Percentiles rank a stretch among this genome's conserved stretches.
Evolutionary conservation across 1,284 basidiomycete genomes (phyloP).

Genomic region (Leucoagaricus sp.): DNA sequence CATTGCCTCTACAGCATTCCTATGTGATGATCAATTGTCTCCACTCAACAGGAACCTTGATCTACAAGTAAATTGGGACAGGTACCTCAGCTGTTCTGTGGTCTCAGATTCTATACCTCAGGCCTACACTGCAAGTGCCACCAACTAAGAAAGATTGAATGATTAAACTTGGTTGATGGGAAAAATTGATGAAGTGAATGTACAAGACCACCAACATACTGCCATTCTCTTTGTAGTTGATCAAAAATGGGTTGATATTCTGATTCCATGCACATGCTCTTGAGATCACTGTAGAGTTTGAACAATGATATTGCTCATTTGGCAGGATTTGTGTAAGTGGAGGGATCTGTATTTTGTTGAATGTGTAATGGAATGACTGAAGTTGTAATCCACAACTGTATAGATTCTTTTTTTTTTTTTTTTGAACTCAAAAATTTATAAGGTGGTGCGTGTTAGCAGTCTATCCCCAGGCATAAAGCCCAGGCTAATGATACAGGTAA

Average conservation of each 20-base stretch:
- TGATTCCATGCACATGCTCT: conserved; percentile 45
- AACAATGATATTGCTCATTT: conserved; percentile 49
- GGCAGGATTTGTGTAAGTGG: conserved; percentile 17
- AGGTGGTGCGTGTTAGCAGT: too few relatives aligned
- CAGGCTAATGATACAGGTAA: too few relatives aligned
- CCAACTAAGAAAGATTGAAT: conserved; percentile 35
- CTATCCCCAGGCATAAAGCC: too few relatives aligned
- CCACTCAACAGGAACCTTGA: too few relatives aligned
- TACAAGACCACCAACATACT: conserved; percentile 47
- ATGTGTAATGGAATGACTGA: conserved; percentile 42
- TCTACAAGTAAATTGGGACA: too few relatives aligned
- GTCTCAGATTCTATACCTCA: too few relatives aligned
- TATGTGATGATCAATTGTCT: too few relatives aligned
- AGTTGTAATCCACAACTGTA: too few relatives aligned
- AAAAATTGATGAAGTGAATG: conserved; percentile 17
- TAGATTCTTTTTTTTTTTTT: too few relatives aligned
- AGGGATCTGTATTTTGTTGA: conserved; percentile 35
- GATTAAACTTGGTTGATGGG: background rate
- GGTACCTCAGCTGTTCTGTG: too few relatives aligned
- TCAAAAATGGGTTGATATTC: conserved; percentile 49
- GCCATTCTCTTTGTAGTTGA: conserved; percentile 53
- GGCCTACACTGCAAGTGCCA: conserved; percentile 55
- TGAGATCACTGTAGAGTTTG: conserved; percentile 55
- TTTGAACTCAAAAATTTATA: too few relatives aligned
- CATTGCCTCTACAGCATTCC: too few relatives aligned